Percentiles rank a stretch among this genome's conserved stretches.
Evolutionary conservation across 2,329 filamentous ascomycete species (phyloP).

Genomic region (Calonectria naviculata): DNA sequence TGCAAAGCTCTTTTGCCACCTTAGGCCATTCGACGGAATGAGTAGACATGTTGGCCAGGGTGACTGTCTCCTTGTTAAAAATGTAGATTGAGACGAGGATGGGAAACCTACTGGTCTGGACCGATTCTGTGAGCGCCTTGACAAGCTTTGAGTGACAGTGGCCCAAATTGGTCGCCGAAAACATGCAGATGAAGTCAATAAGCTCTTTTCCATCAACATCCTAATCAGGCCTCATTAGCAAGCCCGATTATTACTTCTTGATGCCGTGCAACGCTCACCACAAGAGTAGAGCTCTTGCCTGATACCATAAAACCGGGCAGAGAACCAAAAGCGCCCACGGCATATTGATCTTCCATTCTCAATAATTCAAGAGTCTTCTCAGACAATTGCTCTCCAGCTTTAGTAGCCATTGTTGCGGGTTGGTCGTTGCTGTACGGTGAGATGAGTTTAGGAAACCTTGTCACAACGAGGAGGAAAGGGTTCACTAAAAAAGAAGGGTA

Average conservation of each 20-base stretch:
- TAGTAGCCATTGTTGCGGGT: slow-evolving; percentile 13
- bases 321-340: slow-evolving; percentile 20
- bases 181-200: slow-evolving; percentile 26
- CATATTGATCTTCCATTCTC: slow-evolving; percentile 21
- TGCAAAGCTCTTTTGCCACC: slow-evolving; percentile 26
- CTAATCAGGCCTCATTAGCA: background rate
- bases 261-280: background rate
- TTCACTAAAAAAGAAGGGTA: background rate
- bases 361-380: slow-evolving; percentile 19
- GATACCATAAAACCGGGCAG: slow-evolving; percentile 22
- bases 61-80: slow-evolving; percentile 6
- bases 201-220: slow-evolving; percentile 24
- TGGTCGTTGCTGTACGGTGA: background rate
- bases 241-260: background rate
- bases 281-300: slow-evolving; percentile 23
- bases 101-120: slow-evolving; percentile 9
- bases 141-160: slow-evolving; percentile 25
- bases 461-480: background rate
- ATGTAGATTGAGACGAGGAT: too few relatives aligned
- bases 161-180: slow-evolving; percentile 25
- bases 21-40: slow-evolving; percentile 18
- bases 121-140: slow-evolving; percentile 17
- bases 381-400: slow-evolving; percentile 17
- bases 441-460: background rate
- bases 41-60: slow-evolving; percentile 26